These are phyloP conservation scores for Picea glauca DNA, from an alignment of 75 land plant species.

Conservation along the genomic window DNA sequence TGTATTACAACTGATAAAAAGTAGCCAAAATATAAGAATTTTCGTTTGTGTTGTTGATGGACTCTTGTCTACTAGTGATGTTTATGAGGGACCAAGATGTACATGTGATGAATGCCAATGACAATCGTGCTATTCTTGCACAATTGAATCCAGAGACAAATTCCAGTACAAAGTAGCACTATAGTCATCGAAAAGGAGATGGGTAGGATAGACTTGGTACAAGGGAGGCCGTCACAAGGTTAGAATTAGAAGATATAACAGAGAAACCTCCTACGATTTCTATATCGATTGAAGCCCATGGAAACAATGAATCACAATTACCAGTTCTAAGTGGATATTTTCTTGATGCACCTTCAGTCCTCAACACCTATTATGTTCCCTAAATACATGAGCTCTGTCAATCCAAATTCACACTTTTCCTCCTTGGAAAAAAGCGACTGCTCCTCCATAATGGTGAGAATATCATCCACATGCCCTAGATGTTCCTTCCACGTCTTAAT, in stretches of 20 bases:
- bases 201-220: not conserved
- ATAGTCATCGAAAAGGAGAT: not conserved
- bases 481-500: too few species aligned
- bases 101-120: constrained; percentile 96
- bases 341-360: too few species aligned
- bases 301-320: constrained; percentile 10
- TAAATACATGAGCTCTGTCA: too few species aligned
- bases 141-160: constrained; percentile 30
- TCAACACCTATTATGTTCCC: too few species aligned
- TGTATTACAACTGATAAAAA: too few species aligned
- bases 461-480: too few species aligned
- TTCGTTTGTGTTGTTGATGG: constrained; percentile 40
- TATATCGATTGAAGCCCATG: constrained; percentile 19
- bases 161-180: not conserved
- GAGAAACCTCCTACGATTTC: constrained; percentile 42
- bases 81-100: constrained; percentile 97
- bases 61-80: constrained; percentile 89
- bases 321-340: constrained; percentile 10
- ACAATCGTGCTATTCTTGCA: constrained; percentile 95
- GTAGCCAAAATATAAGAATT: too few species aligned
- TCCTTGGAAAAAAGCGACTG: too few species aligned
- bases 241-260: constrained; percentile 54
- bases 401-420: too few species aligned
- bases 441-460: too few species aligned
- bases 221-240: constrained; percentile 21